Evolutionary conservation across 495 filamentous ascomycete species (phyloP), one percentile per base, ranked within the genome.

Genomic region (Margaritispora aquatica): DNA sequence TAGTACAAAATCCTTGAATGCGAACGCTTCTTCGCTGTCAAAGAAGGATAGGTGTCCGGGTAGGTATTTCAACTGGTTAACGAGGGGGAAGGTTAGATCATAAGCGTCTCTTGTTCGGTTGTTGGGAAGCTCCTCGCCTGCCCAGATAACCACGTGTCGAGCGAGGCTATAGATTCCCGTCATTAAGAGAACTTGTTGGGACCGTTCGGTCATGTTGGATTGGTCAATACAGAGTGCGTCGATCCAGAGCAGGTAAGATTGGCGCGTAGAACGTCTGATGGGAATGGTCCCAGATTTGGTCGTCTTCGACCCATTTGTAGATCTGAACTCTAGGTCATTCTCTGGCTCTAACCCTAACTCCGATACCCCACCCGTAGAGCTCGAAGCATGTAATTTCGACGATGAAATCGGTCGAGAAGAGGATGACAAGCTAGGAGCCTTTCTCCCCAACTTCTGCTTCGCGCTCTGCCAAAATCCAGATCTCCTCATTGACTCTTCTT

Each of bases 121-220:
- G n/a, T n/a, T n/a, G n/a, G 15, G 38, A 8, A 8, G 38, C 38
- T 44, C 8, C 38, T 8, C 38, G 10, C 65, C 65, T 9, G 64
- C 29, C 65, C 65, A 67, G 13, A 64, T 44, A n/a, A 59, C 26
- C n/a, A 67, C 62, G 21, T 24, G 11, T 1, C 24, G 27, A 1
- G 66, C 55, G n/a, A 41, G 31, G 22, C 55, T 57, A 46, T 61
- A 64, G 41, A 64, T 66, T 13, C 38, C 26, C n/a, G 52, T 46
- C 61, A 63, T 62, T 48, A 55, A 55, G 5, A 51, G 26, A 21
- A 64, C 57, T 50, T 67, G 62, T 7, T 46, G 36, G 46, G 54
- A 57, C 7, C 57, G 56, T 22, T 67, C 59, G 0, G 8, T 13
- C 10, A 22, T 1, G 21, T 41, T 41, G 2, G 13, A 19, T n/a